Evolutionary conservation across 108 stramenopile genomes (phyloP), one percentile per base, ranked within the genome.

Genomic region (Cyclostephanos invisitatus): DNA sequence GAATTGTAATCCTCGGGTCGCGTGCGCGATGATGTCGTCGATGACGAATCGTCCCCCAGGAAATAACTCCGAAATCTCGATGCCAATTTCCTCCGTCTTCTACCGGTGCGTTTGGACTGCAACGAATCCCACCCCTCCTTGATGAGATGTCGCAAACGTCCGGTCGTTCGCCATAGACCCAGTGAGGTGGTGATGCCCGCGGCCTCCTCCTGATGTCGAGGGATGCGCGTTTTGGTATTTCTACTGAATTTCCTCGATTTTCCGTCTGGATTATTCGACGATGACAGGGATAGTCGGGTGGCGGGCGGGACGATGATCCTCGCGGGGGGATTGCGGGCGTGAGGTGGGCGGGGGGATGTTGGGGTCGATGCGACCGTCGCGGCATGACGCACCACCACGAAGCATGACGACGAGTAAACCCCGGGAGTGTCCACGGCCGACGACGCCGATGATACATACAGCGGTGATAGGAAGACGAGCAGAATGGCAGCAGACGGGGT

Each of bases 151-250:
- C 18, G 18, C 37, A 47, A 54, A 5, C 68, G 53, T 35, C 27
- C 32, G 32, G 53, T 63, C 8, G 64, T 14, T 47, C 75, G 68
- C 68, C 68, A 77, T 5, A 77, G 40, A 6, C 68, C 75, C 5
- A 77, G 29, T 0, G 67, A 62, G 36, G 40, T 29, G 40, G 75
- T 59, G 15, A 77, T 70, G 10, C 75, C 75, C 32, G 63, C 75
- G 14, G 56, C 68, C 48, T 77, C 75, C 15, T 56, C 47, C 11
- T 60, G 48, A 38, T 61, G 46, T 38, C 60, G 17, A 20, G 60
- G 60, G 0, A 61, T 61, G 60, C 60, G 60, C 18, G 36, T 61
- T 18, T 5, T 61, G 9, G 6, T 9, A 54, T 54, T 54, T 25
- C 53, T 25, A 12, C 4, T 25, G 25, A 27, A 54, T 24, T 54